Evolutionary conservation across 352 stramenopile genomes (phyloP), one percentile per base, ranked within the genome.

Genomic region (Phytophthora pisi): DNA sequence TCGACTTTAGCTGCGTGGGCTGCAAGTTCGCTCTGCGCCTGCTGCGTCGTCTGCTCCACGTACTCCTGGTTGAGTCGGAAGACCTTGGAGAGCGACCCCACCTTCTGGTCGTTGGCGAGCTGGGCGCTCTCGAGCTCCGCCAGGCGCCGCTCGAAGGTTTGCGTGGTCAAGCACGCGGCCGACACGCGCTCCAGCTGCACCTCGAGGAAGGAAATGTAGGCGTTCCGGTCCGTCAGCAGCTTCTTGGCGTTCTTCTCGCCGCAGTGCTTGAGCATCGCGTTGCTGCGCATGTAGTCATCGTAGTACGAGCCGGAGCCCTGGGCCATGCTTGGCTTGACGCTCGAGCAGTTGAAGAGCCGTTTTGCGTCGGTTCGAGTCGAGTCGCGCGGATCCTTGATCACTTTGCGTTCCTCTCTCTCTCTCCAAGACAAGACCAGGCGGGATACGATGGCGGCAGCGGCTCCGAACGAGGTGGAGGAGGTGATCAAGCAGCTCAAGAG

Each of bases 401-500:
- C 31, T 38, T 38, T 38, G 31, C 31, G 31, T 38, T 38, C 31
- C 31, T 13, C 31, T 28, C 26, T 28, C 26, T 30, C 49, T 67
- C 45, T 15, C 3, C 28, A 57, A 31, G 45, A 16, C n/a, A 0
- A 16, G 9, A 18, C 26, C 2, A 30, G 26, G 26, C 26, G 26
- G 26, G 26, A 30, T 30, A 30, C 26, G 26, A 94, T 94, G 86
- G 84, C 86, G 23, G 82, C 79, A 7, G 82, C 84, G n/a, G 83
- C 84, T 26, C 82, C 84, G 28, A 98, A 97, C 58, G 91, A 97
- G 77, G 92, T 97, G 50, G 92, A 98, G 64, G 91, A 98, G 70
- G 86, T 89, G 54, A 92, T 97, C 67, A 96, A 97, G 74, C 87
- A 96, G 66, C 83, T 97, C 70, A 98, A 97, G 78, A 89, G 75